Percentiles rank a stretch among this genome's conserved stretches.
Evolutionary conservation across 148 eudicot species (phyloP).

Genomic region (Rhododendron williamsianum): DNA sequence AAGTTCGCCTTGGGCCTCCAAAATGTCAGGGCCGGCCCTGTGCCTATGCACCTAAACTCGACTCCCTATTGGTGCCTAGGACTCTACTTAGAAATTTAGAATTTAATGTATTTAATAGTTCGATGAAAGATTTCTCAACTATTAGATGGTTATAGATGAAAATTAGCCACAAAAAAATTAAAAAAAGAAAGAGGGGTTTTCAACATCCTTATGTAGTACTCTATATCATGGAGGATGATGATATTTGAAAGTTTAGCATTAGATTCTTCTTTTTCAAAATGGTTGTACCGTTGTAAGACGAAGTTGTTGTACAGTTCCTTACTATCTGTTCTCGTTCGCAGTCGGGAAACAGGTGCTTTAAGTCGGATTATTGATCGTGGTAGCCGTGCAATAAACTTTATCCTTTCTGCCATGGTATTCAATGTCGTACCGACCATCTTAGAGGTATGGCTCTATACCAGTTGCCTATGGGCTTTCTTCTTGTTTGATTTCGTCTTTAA

Average conservation of each 20-base stretch:
- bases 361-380: conserved; percentile 95
- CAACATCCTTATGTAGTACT: neutral
- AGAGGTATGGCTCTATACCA: conserved; percentile 52
- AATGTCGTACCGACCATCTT: conserved; percentile 82
- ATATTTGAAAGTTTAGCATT: neutral
- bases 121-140: neutral
- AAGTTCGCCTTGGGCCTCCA: neutral
- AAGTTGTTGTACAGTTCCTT: conserved; percentile 15
- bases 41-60: neutral
- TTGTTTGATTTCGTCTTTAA: neutral
- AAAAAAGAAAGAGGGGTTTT: neutral
- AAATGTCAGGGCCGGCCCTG: neutral
- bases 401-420: conserved; percentile 90
- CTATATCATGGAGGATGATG: neutral
- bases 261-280: neutral
- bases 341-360: conserved; percentile 96
- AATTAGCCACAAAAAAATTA: neutral
- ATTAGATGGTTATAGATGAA: neutral
- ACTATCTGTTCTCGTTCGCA: conserved; percentile 22
- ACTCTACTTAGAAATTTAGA: neutral
- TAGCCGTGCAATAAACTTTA: conserved; percentile 95
- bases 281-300: neutral
- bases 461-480: conserved; percentile 1
- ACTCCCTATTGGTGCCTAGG: neutral
- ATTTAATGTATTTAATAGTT: neutral